Evolutionary conservation across 2,329 filamentous ascomycete genomes (phyloP).

Genomic region (Stromatinia cepivora): DNA sequence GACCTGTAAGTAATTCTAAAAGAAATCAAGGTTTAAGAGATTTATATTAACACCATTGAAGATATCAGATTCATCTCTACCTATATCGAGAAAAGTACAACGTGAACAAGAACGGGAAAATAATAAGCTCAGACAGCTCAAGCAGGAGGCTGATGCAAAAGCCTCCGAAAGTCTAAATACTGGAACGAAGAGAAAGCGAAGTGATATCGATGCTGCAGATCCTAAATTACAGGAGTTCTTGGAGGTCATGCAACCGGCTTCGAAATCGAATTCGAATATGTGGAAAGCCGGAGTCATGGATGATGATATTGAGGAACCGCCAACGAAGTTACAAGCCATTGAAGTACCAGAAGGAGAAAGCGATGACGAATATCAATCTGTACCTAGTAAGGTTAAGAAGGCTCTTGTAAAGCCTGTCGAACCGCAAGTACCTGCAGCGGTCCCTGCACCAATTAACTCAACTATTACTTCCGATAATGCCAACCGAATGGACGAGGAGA

Average conservation of each 20-base stretch:
- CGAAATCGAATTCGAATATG: slow-evolving; percentile 62
- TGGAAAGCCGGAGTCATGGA: slow-evolving; percentile 57
- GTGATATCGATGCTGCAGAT: slow-evolving; percentile 60
- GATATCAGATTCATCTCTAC: slow-evolving; percentile 43
- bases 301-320: slow-evolving; percentile 43
- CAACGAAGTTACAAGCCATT: slow-evolving; percentile 45
- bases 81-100: slow-evolving; percentile 44
- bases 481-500: slow-evolving; percentile 23
- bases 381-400: slow-evolving; percentile 53
- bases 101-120: slow-evolving; percentile 41
- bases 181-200: slow-evolving; percentile 64
- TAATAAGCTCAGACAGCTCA: slow-evolving; percentile 29
- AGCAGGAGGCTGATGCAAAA: slow-evolving; percentile 30
- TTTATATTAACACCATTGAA: slow-evolving; percentile 21
- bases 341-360: slow-evolving; percentile 58
- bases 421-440: background rate
- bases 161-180: slow-evolving; percentile 44
- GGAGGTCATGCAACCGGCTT: slow-evolving; percentile 72
- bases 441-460: slow-evolving; percentile 23
- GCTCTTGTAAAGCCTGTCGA: slow-evolving; percentile 27
- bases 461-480: slow-evolving; percentile 31
- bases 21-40: background rate
- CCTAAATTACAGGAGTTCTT: slow-evolving; percentile 85
- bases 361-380: slow-evolving; percentile 73
- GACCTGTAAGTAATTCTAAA: slow-evolving; percentile 59